phyloP scores from a whole-genome alignment of 2,329 filamentous ascomycete genomes.

The Fusarium sambucinum region DNA sequence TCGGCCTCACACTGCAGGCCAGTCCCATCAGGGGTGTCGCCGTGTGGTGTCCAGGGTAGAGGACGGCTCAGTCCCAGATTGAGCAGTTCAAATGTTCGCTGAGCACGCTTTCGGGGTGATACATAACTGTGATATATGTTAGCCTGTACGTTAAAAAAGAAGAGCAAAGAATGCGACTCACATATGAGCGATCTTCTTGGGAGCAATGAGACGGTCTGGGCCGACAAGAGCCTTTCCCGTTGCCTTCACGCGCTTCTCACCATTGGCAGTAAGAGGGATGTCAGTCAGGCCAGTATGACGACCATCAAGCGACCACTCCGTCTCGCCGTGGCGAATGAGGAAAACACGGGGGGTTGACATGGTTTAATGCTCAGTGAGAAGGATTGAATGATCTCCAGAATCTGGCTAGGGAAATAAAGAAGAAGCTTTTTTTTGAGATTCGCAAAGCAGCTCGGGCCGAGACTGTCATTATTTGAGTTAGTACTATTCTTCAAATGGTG shows the following conservation, averaged over 20 bases:
- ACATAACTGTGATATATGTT: slow-evolving; percentile 71
- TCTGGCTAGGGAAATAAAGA: not conserved
- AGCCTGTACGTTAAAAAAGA: not conserved
- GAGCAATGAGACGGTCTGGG: slow-evolving; percentile 85
- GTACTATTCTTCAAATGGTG: not conserved
- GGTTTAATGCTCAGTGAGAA: slow-evolving; percentile 7
- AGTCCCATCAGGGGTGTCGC: slow-evolving; percentile 55
- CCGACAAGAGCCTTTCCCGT: slow-evolving; percentile 89
- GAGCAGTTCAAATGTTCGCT: slow-evolving; percentile 90
- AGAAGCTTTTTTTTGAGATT: not conserved
- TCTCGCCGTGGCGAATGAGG: slow-evolving; percentile 91
- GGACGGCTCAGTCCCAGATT: slow-evolving; percentile 75
- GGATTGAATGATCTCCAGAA: not conserved
- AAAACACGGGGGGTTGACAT: slow-evolving; percentile 76
- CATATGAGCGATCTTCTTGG: slow-evolving; percentile 85
- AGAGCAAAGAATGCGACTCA: slow-evolving; percentile 56
- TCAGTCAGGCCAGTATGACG: slow-evolving; percentile 88
- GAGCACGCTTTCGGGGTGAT: slow-evolving; percentile 85
- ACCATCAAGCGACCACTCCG: slow-evolving; percentile 91
- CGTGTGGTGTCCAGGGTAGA: slow-evolving; percentile 76
- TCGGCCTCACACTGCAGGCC: slow-evolving; percentile 66
- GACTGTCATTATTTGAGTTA: slow-evolving; percentile 1
- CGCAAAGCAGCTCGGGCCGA: not conserved
- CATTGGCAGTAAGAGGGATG: slow-evolving; percentile 84
- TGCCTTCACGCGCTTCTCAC: slow-evolving; percentile 78